phyloP scores from a whole-genome alignment of 495 filamentous ascomycete genomes.

The Amniculicola lignicola region DNA sequence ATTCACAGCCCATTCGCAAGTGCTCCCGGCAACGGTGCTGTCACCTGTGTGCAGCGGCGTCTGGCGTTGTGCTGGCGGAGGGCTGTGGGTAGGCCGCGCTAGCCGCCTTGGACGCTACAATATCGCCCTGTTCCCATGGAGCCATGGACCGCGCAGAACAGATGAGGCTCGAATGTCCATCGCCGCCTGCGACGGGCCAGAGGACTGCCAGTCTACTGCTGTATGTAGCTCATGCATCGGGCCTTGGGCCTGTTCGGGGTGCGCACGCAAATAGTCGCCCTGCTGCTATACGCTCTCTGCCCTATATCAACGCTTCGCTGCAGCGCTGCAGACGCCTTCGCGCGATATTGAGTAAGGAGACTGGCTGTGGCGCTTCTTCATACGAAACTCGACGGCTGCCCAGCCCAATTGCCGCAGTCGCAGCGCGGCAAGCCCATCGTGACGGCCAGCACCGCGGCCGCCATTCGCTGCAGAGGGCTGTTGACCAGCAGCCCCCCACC shows the following conservation, averaged over 20 bases:
- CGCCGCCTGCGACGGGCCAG: no score
- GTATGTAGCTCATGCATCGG: slow-evolving; percentile 14
- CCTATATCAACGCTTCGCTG: slow-evolving; percentile 20
- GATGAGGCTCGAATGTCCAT: slow-evolving; percentile 18
- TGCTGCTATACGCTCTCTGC: slow-evolving; percentile 11
- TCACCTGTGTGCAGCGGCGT: slow-evolving; percentile 15
- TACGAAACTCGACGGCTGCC: not conserved
- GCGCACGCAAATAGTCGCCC: slow-evolving; percentile 3
- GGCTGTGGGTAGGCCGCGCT: slow-evolving; percentile 1
- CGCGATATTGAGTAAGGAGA: slow-evolving; percentile 21
- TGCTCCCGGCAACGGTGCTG: slow-evolving; percentile 23
- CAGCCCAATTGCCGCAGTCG: slow-evolving; percentile 16
- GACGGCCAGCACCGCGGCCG: not conserved
- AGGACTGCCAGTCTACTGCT: not conserved
- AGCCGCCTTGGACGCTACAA: slow-evolving; percentile 11
- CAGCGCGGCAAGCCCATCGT: not conserved
- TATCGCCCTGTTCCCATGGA: slow-evolving; percentile 10
- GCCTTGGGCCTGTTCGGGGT: slow-evolving; percentile 7
- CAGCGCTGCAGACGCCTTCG: slow-evolving; percentile 21
- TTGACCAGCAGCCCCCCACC: not conserved
- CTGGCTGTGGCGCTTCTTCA: slow-evolving; percentile 15
- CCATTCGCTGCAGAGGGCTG: slow-evolving; percentile 1
- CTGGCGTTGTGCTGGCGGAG: slow-evolving; percentile 1
- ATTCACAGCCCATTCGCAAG: not conserved
- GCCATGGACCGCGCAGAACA: slow-evolving; percentile 1